Conservation (phyloP, 331 rosid genomes). For the Malus hybrid region DNA sequence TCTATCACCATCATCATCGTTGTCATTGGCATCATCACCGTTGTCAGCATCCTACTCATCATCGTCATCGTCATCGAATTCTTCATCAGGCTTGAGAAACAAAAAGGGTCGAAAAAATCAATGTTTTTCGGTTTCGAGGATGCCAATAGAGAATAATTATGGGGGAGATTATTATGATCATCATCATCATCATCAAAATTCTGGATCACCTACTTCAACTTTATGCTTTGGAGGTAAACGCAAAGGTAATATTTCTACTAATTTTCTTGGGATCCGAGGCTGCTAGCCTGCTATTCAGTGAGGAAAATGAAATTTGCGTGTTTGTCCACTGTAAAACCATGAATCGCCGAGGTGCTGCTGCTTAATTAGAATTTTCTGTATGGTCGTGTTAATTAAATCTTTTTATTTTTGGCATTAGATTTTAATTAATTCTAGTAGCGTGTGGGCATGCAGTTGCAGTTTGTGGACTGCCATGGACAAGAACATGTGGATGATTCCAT, state of each 20-base stretch:
- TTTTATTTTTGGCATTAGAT: not conserved
- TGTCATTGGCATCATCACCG: slow-evolving; percentile 13
- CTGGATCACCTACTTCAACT: slow-evolving; percentile 19
- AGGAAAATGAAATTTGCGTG: slow-evolving; percentile 23
- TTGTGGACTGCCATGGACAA: not conserved
- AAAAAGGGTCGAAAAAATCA: not conserved
- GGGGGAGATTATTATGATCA: slow-evolving; percentile 7
- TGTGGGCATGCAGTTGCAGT: not conserved
- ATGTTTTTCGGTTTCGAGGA: not conserved
- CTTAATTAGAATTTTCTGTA: not conserved
- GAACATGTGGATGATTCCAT: not conserved
- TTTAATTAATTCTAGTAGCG: not conserved
- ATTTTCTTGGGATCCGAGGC: slow-evolving; percentile 17
- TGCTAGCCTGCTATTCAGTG: slow-evolving; percentile 8
- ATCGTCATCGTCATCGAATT: slow-evolving; percentile 18
- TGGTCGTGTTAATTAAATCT: not conserved
- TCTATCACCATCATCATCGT: slow-evolving; percentile 6
- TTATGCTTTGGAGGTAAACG: slow-evolving; percentile 14
- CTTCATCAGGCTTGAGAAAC: not conserved
- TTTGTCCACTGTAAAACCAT: slow-evolving; percentile 7
- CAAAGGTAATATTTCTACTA: not conserved
- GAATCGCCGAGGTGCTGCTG: slow-evolving; percentile 12
- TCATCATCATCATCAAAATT: not conserved
- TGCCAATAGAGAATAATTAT: not conserved
- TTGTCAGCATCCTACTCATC: slow-evolving; percentile 13